Evolutionary conservation across 371 early-diverging fungal species (phyloP).

Genomic region (Lichtheimia corymbifera): DNA sequence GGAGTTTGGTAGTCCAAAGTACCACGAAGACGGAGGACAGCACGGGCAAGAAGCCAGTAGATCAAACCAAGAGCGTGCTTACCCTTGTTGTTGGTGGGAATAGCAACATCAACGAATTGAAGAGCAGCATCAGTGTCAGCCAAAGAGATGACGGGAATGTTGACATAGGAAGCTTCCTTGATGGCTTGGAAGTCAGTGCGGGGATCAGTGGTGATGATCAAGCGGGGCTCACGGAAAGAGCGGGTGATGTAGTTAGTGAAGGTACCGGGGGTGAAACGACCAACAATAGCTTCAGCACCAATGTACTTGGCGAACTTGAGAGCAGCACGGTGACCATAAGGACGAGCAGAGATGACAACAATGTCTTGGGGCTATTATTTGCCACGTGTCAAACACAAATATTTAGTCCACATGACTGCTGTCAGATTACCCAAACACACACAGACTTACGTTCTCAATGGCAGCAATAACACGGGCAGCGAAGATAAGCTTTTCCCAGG

Average conservation of each 20-base stretch:
- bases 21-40: slow-evolving; percentile 98
- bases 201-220: slow-evolving; percentile 98
- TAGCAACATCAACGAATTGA: slow-evolving; percentile 96
- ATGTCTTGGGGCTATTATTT: slow-evolving; percentile 76
- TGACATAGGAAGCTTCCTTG: slow-evolving; percentile 98
- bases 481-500: slow-evolving; percentile 99
- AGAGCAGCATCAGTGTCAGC: slow-evolving; percentile 97
- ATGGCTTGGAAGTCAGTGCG: slow-evolving; percentile 98
- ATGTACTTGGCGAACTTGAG: slow-evolving; percentile 98
- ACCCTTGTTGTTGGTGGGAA: slow-evolving; percentile 99
- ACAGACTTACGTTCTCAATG: slow-evolving; percentile 76
- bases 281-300: slow-evolving; percentile 97
- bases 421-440: background rate
- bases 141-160: slow-evolving; percentile 99
- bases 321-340: slow-evolving; percentile 98
- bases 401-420: no score
- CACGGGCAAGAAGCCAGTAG: slow-evolving; percentile 97
- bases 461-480: slow-evolving; percentile 98
- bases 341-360: slow-evolving; percentile 94
- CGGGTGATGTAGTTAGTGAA: slow-evolving; percentile 99
- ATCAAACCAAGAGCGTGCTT: slow-evolving; percentile 97
- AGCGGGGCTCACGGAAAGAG: slow-evolving; percentile 97
- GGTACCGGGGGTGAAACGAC: slow-evolving; percentile 99
- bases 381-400: no score
- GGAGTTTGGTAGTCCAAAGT: slow-evolving; percentile 76